These are phyloP conservation scores for Trichosanthes truncata DNA, from an alignment of 306 rosid genomes.

Conservation along the genomic window DNA sequence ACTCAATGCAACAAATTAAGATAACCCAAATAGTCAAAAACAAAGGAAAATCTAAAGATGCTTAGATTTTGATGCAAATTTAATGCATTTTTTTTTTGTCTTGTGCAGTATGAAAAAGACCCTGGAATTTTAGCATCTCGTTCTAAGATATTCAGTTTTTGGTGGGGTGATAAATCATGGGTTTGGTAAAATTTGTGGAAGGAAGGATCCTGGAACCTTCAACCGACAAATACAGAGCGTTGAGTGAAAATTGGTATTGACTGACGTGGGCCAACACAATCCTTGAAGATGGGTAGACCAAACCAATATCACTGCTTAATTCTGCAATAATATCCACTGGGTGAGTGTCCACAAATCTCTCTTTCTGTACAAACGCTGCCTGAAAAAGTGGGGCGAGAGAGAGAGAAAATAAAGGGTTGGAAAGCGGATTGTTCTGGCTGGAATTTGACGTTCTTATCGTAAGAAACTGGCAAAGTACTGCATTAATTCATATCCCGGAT, in stretches of 20 bases:
- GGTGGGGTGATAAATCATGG: neutral
- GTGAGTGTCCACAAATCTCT: neutral
- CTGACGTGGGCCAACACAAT: neutral
- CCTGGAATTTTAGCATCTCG: too few species aligned
- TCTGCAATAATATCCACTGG: neutral
- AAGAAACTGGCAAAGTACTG: neutral
- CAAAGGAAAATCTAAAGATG: neutral
- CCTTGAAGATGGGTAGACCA: neutral
- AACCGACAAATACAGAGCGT: neutral
- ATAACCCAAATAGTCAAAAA: neutral
- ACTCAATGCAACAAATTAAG: neutral
- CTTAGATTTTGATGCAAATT: neutral
- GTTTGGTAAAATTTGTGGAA: neutral
- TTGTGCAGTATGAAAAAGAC: neutral
- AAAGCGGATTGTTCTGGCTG: neutral
- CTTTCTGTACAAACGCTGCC: neutral
- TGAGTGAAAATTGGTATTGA: neutral
- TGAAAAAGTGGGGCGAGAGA: neutral
- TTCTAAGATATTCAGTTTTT: neutral
- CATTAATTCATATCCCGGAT: neutral
- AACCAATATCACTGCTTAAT: neutral
- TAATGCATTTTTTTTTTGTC: too few species aligned
- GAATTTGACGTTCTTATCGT: neutral
- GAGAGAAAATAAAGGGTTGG: neutral
- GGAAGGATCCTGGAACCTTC: neutral